phyloP scores from a whole-genome alignment of 2,329 filamentous ascomycete genomes.

The Colletotrichum orbiculare region DNA sequence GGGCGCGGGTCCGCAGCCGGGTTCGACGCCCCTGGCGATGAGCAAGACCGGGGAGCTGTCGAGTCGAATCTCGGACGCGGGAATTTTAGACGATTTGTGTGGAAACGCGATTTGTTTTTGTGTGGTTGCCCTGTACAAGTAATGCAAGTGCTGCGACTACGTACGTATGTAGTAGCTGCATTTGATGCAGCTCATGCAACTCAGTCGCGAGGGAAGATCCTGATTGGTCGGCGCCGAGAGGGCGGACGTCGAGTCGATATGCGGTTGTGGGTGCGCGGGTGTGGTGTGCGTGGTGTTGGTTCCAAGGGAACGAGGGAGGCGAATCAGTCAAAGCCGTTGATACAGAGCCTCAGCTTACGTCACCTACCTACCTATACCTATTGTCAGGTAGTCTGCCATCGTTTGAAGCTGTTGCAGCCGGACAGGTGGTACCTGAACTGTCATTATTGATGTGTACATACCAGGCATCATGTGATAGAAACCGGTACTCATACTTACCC shows the following conservation, averaged over 20 bases:
- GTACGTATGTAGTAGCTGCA: slow-evolving; percentile 12
- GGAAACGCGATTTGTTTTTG: slow-evolving; percentile 24
- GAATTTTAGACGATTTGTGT: slow-evolving; percentile 20
- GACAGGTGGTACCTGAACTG: too few relatives aligned
- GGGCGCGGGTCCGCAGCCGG: neutral
- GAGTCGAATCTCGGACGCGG: slow-evolving; percentile 12
- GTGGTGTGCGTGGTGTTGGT: neutral
- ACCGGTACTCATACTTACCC: too few relatives aligned
- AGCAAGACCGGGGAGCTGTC: slow-evolving; percentile 1
- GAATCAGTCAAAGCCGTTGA: neutral
- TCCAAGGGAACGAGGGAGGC: neutral
- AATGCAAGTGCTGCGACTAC: too few relatives aligned
- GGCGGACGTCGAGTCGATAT: neutral
- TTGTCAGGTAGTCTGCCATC: too few relatives aligned
- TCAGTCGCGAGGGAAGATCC: neutral
- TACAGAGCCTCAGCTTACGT: neutral
- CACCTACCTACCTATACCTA: neutral
- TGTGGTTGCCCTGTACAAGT: slow-evolving; percentile 22
- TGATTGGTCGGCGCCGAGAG: slow-evolving; percentile 24
- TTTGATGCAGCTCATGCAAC: neutral
- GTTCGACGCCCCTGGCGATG: slow-evolving; percentile 8
- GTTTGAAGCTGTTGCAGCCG: too few relatives aligned
- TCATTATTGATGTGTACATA: too few relatives aligned
- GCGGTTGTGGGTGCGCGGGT: neutral
- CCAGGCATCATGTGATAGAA: too few relatives aligned